Conservation (phyloP, 2,329 filamentous ascomycete genomes). For the Aspergillus tanneri region DNA sequence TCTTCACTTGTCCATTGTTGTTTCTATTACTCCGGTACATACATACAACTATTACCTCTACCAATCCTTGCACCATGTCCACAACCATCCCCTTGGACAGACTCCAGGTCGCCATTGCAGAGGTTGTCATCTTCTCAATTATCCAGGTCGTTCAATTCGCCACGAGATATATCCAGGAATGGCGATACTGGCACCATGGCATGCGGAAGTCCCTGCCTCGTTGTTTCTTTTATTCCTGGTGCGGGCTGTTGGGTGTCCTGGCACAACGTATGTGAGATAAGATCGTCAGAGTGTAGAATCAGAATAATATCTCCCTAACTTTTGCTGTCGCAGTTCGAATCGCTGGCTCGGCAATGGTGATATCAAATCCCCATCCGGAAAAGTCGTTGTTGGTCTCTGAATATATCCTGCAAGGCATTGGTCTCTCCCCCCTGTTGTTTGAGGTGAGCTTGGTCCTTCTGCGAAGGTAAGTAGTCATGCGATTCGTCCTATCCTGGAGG, state of each 20-base stretch:
- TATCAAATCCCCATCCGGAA: slow-evolving; percentile 19
- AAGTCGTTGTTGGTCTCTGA: slow-evolving; percentile 24
- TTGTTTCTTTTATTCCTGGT: slow-evolving; percentile 29
- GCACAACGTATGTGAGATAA: slow-evolving; percentile 24
- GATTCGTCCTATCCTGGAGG: no score
- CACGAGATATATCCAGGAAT: slow-evolving; percentile 27
- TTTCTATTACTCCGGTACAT: not conserved
- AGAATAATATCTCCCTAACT: not conserved
- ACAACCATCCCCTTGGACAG: slow-evolving; percentile 4
- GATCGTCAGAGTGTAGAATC: not conserved
- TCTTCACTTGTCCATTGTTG: not conserved
- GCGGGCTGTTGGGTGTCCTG: slow-evolving; percentile 27
- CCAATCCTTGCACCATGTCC: not conserved
- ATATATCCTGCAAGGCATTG: slow-evolving; percentile 24
- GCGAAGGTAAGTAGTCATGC: slow-evolving; percentile 28
- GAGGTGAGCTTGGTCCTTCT: slow-evolving; percentile 30
- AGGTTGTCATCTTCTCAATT: slow-evolving; percentile 25
- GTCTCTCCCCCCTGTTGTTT: slow-evolving; percentile 31
- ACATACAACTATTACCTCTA: no score
- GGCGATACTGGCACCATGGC: slow-evolving; percentile 29
- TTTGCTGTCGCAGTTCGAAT: slow-evolving; percentile 28
- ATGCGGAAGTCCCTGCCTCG: slow-evolving; percentile 17
- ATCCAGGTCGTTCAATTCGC: slow-evolving; percentile 23
- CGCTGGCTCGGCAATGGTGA: slow-evolving; percentile 23
- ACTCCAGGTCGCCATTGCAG: slow-evolving; percentile 25